Conservation (phyloP, 768 basidiomycete species). For the Amanita phalloides region DNA sequence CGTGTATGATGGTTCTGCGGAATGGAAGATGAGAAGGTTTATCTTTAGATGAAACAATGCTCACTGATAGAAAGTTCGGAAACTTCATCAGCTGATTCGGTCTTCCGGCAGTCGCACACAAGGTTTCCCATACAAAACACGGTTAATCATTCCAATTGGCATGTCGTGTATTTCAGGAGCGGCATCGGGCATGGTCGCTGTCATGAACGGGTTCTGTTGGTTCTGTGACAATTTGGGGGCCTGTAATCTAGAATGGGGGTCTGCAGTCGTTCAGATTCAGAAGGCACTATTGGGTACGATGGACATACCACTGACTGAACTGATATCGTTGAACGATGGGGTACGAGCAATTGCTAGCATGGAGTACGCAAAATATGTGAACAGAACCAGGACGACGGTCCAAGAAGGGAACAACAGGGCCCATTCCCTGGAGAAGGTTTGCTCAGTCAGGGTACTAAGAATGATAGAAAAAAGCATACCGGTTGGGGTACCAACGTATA, state of each 20-base stretch:
- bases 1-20: not conserved
- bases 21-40: not conserved
- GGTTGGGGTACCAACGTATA: slow-evolving; percentile 79
- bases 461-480: slow-evolving; percentile 30
- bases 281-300: slow-evolving; percentile 7
- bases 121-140: slow-evolving; percentile 40
- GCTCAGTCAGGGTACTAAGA: not conserved
- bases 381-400: slow-evolving; percentile 55
- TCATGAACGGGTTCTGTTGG: slow-evolving; percentile 33
- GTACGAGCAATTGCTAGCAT: slow-evolving; percentile 64
- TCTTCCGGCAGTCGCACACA: not conserved
- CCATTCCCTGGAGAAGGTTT: slow-evolving; percentile 56
- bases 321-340: slow-evolving; percentile 57
- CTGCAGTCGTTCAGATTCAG: not conserved
- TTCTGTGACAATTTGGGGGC: not conserved
- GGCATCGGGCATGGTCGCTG: slow-evolving; percentile 31
- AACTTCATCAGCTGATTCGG: not conserved
- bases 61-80: not conserved
- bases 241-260: slow-evolving; percentile 1
- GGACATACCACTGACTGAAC: slow-evolving; percentile 54
- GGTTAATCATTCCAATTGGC: slow-evolving; percentile 73
- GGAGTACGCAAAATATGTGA: slow-evolving; percentile 72
- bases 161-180: slow-evolving; percentile 71
- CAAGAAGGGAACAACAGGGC: slow-evolving; percentile 73
- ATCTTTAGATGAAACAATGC: not conserved